These are phyloP conservation scores for Calonectria pseudoturangicola DNA, from an alignment of 2,329 filamentous ascomycete species.

Conservation along the genomic window DNA sequence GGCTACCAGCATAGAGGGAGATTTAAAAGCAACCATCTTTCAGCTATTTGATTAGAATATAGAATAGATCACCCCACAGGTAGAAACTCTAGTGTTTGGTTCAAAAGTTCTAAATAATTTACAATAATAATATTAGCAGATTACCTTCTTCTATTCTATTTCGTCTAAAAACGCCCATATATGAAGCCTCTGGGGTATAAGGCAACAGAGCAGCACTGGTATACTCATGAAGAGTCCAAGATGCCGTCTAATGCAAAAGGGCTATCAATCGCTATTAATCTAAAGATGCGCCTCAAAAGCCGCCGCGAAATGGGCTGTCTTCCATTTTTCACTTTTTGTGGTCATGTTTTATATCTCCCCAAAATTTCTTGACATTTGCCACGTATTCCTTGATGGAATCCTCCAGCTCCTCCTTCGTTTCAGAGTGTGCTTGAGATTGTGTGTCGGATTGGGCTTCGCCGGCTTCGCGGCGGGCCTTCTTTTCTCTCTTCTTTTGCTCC, in stretches of 20 bases:
- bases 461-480: not conserved
- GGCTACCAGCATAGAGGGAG: conserved; percentile 49
- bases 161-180: conserved; percentile 4
- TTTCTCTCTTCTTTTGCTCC: conserved; percentile 8
- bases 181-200: conserved; percentile 13
- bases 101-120: conserved; percentile 5
- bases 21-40: conserved; percentile 35
- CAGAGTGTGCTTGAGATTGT: not conserved
- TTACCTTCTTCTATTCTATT: conserved; percentile 6
- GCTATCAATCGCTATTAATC: not conserved
- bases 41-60: conserved; percentile 29
- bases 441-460: not conserved
- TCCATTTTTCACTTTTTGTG: not conserved
- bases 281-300: not conserved
- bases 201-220: not conserved
- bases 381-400: conserved; percentile 50
- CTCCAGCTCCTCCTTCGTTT: conserved; percentile 38
- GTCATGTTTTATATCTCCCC: conserved; percentile 24
- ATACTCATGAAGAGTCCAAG: not conserved
- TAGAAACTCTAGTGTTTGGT: not conserved
- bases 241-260: not conserved
- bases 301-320: not conserved
- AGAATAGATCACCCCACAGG: not conserved
- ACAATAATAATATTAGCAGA: not conserved
- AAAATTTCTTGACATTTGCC: conserved; percentile 37